Conservation (phyloP, 192 early-diverging fungal genomes). For the Haplosporangium gracile region DNA sequence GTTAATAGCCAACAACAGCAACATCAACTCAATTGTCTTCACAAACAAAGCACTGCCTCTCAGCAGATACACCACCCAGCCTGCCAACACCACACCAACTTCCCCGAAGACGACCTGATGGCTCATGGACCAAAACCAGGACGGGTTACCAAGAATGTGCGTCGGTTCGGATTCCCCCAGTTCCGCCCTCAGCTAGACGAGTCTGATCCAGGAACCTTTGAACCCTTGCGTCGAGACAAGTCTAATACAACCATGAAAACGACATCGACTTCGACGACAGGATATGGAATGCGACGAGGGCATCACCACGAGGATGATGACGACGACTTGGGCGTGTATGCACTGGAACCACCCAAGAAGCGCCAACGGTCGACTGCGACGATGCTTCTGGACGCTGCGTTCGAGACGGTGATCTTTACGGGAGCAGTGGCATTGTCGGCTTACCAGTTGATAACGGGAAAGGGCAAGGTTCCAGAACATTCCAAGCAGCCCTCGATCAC, state of each 20-base stretch:
- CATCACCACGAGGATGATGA: conserved; percentile 8
- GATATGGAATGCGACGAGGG: conserved; percentile 29
- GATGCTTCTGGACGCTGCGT: conserved; percentile 43
- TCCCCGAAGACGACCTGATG: background rate
- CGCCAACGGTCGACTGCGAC: conserved; percentile 32
- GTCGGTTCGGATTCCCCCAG: conserved; percentile 33
- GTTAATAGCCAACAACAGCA: conserved; percentile 1
- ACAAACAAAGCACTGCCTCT: conserved; percentile 10
- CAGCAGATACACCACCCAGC: conserved; percentile 24
- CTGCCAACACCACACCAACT: conserved; percentile 20
- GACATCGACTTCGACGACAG: conserved; percentile 28
- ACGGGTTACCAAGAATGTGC: conserved; percentile 39
- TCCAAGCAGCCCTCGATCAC: conserved; percentile 21
- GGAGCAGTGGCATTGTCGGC: conserved; percentile 55
- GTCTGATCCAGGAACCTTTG: conserved; percentile 12
- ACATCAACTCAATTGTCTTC: conserved; percentile 26
- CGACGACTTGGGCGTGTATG: conserved; percentile 15
- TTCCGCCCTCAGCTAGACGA: conserved; percentile 34
- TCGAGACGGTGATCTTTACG: conserved; percentile 57
- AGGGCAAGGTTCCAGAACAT: conserved; percentile 11
- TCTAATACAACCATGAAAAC: conserved; percentile 1
- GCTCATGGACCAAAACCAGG: conserved; percentile 23
- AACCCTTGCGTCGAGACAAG: background rate
- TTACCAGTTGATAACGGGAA: conserved; percentile 48
- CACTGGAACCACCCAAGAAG: conserved; percentile 50